Evolutionary conservation across 2,329 filamentous ascomycete genomes (phyloP), one percentile per base, ranked within the genome.

Genomic region (Cladosporium halotolerans): DNA sequence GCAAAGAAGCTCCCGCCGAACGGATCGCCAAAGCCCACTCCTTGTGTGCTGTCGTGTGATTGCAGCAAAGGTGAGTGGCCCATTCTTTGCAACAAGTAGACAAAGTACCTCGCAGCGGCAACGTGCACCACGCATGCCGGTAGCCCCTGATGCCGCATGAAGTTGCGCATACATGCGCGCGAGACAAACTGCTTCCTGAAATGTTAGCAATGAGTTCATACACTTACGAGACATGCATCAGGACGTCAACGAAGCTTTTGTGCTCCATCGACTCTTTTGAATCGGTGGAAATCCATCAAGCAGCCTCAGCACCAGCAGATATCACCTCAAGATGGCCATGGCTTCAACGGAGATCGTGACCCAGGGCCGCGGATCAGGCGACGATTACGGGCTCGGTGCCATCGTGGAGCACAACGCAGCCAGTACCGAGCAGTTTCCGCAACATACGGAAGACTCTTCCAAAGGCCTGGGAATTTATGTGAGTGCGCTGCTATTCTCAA

Each of bases 391-490:
- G 44, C 63, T 75, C 32, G 68, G 70, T 40, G 70, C 71, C 50
- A 61, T 76, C 57, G 71, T 70, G 43, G 68, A 71, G 60, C 73
- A 73, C 63, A 74, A 72, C 58, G 67, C 68, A 53, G 66, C 63
- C 48, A 63, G 64, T 31, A 65, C 63, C 39, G 70, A 70, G 60
- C 62, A 70, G 36, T 64, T 63, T 42, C 61, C 63, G 23, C 51
- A 54, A 5, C 65, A 60, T 52, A 53, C 58, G 19, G 70, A 70
- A 51, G 66, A 70, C 50, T 28, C 23, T 28, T 49, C 56, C 10
- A 64, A 64, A 55, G 64, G 62, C 23, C 56, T 65, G 38, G 66
- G 63, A 28, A 63, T 65, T 54, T 66, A 63, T 54, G 63, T 67
- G 40, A 60, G 64, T 63, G 52, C 41, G 23, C 23, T 28, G 19